These are phyloP conservation scores for Epichloe amarillans DNA, from an alignment of 2,329 filamentous ascomycete genomes.

Conservation along the genomic window DNA sequence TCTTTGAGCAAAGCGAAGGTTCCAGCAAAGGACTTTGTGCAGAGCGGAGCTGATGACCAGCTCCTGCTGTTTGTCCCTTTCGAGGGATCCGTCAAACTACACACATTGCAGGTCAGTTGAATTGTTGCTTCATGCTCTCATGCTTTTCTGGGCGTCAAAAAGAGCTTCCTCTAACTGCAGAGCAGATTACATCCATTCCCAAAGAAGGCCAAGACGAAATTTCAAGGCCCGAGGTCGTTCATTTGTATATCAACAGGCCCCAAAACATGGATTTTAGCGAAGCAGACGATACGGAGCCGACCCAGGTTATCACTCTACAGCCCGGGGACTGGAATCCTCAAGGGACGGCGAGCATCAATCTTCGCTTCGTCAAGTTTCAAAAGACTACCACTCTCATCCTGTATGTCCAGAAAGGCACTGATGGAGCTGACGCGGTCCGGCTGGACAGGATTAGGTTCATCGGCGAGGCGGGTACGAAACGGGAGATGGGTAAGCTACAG, in stretches of 20 bases:
- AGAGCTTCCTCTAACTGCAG: background rate
- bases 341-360: slow-evolving; percentile 55
- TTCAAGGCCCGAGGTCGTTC: slow-evolving; percentile 69
- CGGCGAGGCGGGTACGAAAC: slow-evolving; percentile 82
- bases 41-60: slow-evolving; percentile 96
- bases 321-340: slow-evolving; percentile 69
- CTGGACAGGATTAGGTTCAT: slow-evolving; percentile 69
- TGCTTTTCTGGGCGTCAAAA: background rate
- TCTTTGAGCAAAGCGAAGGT: slow-evolving; percentile 43
- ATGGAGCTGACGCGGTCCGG: slow-evolving; percentile 71
- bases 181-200: slow-evolving; percentile 70
- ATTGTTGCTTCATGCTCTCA: background rate
- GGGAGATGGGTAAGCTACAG: slow-evolving; percentile 87
- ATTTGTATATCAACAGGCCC: slow-evolving; percentile 76
- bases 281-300: slow-evolving; percentile 71
- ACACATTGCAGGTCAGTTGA: slow-evolving; percentile 53
- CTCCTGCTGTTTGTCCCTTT: slow-evolving; percentile 88
- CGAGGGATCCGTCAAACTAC: slow-evolving; percentile 75
- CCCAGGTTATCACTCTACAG: slow-evolving; percentile 64
- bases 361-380: slow-evolving; percentile 97
- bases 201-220: slow-evolving; percentile 57
- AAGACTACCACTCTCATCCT: slow-evolving; percentile 76
- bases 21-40: slow-evolving; percentile 64
- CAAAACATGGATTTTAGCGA: slow-evolving; percentile 93
- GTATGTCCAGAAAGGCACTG: slow-evolving; percentile 79